A percentile compares a stretch with the other conserved stretches of the same genome.
These are phyloP conservation scores for Antrodiella citrinella DNA, from an alignment of 768 basidiomycete genomes.

Conservation along the genomic window DNA sequence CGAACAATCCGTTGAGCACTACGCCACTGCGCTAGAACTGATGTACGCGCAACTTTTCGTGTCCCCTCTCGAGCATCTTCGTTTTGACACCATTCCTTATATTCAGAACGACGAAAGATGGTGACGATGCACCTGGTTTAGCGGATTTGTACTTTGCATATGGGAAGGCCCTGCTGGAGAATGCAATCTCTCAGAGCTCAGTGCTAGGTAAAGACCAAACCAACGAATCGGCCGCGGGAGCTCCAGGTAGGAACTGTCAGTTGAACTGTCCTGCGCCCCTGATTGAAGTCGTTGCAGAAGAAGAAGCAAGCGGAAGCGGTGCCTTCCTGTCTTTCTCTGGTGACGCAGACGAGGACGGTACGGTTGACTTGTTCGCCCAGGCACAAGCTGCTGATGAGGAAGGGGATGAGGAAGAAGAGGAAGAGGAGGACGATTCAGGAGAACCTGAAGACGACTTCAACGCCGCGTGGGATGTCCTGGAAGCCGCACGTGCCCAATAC, in stretches of 20 bases:
- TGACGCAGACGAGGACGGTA: constrained; percentile 61
- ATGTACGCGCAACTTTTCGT: constrained; percentile 48
- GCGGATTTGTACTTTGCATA: constrained; percentile 89
- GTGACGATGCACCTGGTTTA: constrained; percentile 74
- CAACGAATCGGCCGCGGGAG: constrained; percentile 32
- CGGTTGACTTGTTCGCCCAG: constrained; percentile 59
- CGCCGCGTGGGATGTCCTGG: constrained; percentile 96
- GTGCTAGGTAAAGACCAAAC: constrained; percentile 88
- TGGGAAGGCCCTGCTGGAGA: constrained; percentile 88
- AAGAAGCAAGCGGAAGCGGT: constrained; percentile 33
- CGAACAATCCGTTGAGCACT: constrained; percentile 78
- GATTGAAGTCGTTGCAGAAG: constrained; percentile 16
- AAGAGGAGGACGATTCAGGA: constrained; percentile 56
- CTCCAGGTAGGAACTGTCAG: constrained; percentile 22
- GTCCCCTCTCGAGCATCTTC: constrained; percentile 2
- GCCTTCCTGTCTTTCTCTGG: constrained; percentile 76
- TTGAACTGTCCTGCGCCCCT: constrained; percentile 17
- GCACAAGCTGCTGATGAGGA: constrained; percentile 40
- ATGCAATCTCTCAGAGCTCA: constrained; percentile 76
- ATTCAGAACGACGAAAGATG: constrained; percentile 59
- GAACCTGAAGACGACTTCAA: constrained; percentile 97
- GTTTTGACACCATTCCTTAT: constrained; percentile 2
- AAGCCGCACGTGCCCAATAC: constrained; percentile 84
- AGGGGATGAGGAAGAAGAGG: constrained; percentile 40
- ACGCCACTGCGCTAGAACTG: constrained; percentile 77